Percentiles rank a stretch among this genome's conserved stretches.
phyloP scores from a whole-genome alignment of 139 green algal species.

The Zygnema cylindricum region DNA sequence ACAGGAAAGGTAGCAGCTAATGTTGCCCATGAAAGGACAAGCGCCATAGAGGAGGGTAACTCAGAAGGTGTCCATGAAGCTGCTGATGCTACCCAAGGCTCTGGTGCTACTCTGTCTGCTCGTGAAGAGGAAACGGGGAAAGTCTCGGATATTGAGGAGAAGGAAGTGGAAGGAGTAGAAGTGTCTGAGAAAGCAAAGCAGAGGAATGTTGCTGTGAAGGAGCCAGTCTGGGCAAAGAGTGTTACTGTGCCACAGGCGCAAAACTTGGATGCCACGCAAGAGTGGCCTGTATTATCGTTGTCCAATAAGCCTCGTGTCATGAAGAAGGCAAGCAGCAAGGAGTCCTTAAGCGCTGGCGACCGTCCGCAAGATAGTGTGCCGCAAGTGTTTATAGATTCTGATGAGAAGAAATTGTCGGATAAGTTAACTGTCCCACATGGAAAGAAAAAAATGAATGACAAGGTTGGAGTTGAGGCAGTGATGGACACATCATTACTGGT shows the following conservation, averaged over 20 bases:
- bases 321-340: neutral
- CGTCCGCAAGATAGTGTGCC: neutral
- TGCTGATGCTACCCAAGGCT: no score
- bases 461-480: neutral
- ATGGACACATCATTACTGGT: neutral
- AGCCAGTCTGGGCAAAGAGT: neutral
- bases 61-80: no score
- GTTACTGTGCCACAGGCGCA: neutral
- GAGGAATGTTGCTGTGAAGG: neutral
- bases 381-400: neutral
- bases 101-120: no score
- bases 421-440: neutral
- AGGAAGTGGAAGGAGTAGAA: no score
- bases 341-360: neutral
- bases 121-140: no score
- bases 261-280: neutral
- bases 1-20: no score
- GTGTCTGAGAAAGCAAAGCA: no score
- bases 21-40: no score
- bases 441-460: neutral
- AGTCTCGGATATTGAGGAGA: no score
- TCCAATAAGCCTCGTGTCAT: neutral
- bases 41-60: no score
- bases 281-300: neutral
- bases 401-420: neutral